phyloP scores from a whole-genome alignment of 2,329 filamentous ascomycete species.

The Moelleriella libera region DNA sequence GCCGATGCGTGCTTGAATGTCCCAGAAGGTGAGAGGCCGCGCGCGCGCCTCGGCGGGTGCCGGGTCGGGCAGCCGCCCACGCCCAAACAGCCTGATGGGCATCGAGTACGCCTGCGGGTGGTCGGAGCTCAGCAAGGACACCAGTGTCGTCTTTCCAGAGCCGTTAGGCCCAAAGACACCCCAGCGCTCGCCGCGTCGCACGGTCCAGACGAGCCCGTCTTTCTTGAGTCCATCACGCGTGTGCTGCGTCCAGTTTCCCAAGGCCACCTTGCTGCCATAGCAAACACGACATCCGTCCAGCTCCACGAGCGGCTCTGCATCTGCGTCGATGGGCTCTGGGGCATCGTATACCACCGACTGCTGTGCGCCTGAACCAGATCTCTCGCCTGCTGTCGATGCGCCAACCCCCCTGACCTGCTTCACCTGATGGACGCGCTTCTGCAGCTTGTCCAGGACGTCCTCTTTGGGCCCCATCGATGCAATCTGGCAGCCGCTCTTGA shows the following conservation, averaged over 20 bases:
- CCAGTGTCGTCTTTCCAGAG: slow-evolving; percentile 88
- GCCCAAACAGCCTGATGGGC: slow-evolving; percentile 75
- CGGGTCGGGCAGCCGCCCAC: slow-evolving; percentile 60
- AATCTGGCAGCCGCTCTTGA: slow-evolving; percentile 54
- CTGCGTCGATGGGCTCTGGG: slow-evolving; percentile 9
- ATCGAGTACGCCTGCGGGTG: slow-evolving; percentile 89
- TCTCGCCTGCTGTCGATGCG: neutral
- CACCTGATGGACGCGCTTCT: slow-evolving; percentile 31
- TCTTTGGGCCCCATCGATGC: slow-evolving; percentile 51
- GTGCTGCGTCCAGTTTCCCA: slow-evolving; percentile 69
- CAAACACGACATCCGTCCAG: slow-evolving; percentile 75
- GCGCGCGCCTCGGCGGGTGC: slow-evolving; percentile 33
- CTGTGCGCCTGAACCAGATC: neutral
- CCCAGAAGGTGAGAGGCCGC: slow-evolving; percentile 72
- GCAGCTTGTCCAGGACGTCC: slow-evolving; percentile 41
- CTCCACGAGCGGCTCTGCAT: slow-evolving; percentile 62
- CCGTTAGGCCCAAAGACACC: slow-evolving; percentile 89
- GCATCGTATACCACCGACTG: slow-evolving; percentile 2
- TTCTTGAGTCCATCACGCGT: slow-evolving; percentile 26
- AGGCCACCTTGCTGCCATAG: slow-evolving; percentile 63
- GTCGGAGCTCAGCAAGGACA: slow-evolving; percentile 87
- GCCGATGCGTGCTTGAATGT: slow-evolving; percentile 78
- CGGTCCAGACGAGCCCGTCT: slow-evolving; percentile 66
- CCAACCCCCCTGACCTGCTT: slow-evolving; percentile 5
- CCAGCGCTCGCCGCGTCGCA: slow-evolving; percentile 75